Base-by-base conservation (phyloP, 192 early-diverging fungal genomes). In the Kickxella alabastrina region DNA sequence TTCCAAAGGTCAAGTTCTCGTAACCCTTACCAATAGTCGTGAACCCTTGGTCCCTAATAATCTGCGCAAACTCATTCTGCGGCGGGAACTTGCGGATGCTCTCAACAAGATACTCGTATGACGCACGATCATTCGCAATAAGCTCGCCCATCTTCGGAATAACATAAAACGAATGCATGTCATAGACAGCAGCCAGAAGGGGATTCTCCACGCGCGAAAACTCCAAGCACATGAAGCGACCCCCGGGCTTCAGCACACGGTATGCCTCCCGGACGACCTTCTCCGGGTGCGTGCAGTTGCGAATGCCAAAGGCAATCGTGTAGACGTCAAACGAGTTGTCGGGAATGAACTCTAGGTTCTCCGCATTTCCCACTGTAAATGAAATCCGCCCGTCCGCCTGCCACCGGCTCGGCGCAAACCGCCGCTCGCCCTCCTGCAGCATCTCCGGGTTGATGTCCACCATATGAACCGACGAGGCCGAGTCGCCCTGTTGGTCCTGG, bases 21-120 rank as follows among this genome's bases (percentile, higher is more conserved):
- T 88, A 96, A 4, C 92, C 93, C 43, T 83, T 69, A 15, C 91
- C 94, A 29, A 94, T 84, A 5, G 91, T 82, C 3, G 78, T 87
- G 68, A 99, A 99, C 23, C 96, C 94, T 15, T 87, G 85, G 25
- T 90, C 79, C 39, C 86, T 77, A 66, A 99, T 94, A 74, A 97
- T 91, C 57, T 87, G 62, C 3, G 88, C 88, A 83, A 99, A 99
- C 56, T 85, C 81, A 32, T 82, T 77, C 76, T 97, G 96, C 13
- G 83, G 54, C 34, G 91, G 92, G 80, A 99, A 99, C 68, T 85
- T 84, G 56, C 91, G 86, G 53, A 99, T 99, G 47, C 85, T 88
- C 63, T 99, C 96, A 17, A 99, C 96, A 13, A 99, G 77, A 66
- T 99, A 99, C 76, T 97, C 88, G 68, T 99, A 99, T 18, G 91